Percentiles rank a stretch among this genome's conserved stretches.
Conservation (phyloP, 345 rosid genomes). For the Crucihimalaya himalaica region DNA sequence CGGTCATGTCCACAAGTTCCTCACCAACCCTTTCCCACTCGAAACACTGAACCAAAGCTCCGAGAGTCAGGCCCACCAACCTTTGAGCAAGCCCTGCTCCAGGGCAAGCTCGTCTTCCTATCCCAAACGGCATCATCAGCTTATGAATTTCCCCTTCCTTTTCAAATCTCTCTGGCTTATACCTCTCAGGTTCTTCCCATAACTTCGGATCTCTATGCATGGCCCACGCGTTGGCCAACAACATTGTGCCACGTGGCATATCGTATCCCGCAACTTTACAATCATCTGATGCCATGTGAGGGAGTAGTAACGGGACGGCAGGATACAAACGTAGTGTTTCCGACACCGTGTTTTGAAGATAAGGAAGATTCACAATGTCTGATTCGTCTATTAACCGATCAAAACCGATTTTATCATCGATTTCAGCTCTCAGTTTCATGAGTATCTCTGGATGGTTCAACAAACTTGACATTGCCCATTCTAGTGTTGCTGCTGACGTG, state of each 20-base stretch:
- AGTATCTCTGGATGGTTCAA: conserved; percentile 45
- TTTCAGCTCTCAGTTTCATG: conserved; percentile 42
- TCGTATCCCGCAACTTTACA: conserved; percentile 47
- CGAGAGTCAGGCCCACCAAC: conserved; percentile 41
- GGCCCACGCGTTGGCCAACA: too few relatives aligned
- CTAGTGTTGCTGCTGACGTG: conserved; percentile 53
- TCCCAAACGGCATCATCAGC: conserved; percentile 46
- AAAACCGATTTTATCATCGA: conserved; percentile 39
- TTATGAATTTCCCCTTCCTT: conserved; percentile 33
- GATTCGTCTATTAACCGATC: conserved; percentile 46
- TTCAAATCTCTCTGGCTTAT: conserved; percentile 53
- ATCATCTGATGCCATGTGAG: conserved; percentile 45
- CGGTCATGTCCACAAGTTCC: conserved; percentile 41
- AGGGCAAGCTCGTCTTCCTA: conserved; percentile 51
- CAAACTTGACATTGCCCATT: conserved; percentile 59
- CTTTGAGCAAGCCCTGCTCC: conserved; percentile 45
- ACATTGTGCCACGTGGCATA: conserved; percentile 44
- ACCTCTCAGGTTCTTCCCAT: conserved; percentile 50
- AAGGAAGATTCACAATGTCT: conserved; percentile 37
- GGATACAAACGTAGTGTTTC: conserved; percentile 52
- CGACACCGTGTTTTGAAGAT: conserved; percentile 42
- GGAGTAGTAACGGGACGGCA: conserved; percentile 47
- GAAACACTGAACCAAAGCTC: conserved; percentile 51
- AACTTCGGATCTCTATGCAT: too few relatives aligned
- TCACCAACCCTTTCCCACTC: conserved; percentile 48